These are phyloP conservation scores for Glebionis coronaria DNA, from an alignment of 129 eudicot species.

Conservation along the genomic window DNA sequence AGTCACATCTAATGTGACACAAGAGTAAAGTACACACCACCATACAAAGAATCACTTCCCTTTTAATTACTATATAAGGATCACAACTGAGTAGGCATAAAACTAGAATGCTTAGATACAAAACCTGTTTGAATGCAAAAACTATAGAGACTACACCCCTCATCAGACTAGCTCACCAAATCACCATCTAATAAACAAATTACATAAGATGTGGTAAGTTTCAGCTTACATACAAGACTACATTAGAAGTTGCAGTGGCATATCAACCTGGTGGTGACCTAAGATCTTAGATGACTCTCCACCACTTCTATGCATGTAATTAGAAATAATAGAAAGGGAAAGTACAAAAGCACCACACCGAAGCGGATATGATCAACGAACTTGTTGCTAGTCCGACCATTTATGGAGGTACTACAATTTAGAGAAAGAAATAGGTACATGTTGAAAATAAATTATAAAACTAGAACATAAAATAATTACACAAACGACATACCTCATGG, in stretches of 20 bases:
- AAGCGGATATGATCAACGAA: constrained; percentile 51
- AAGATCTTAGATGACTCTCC: constrained; percentile 50
- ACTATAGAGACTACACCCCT: constrained; percentile 94
- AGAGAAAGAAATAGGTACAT: too few species aligned
- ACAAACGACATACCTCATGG: too few species aligned
- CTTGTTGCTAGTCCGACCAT: too few species aligned
- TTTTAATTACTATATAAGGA: neutral
- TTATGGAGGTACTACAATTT: too few species aligned
- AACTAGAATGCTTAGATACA: neutral
- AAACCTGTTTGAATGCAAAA: constrained; percentile 88
- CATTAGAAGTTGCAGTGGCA: neutral
- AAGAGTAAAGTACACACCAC: constrained; percentile 60
- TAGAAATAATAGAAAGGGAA: constrained; percentile 71
- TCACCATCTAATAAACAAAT: constrained; percentile 44
- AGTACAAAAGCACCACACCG: constrained; percentile 89
- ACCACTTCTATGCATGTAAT: constrained; percentile 50
- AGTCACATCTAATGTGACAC: constrained; percentile 59
- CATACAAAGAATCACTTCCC: neutral
- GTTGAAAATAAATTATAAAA: too few species aligned
- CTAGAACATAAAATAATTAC: too few species aligned
- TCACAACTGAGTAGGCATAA: neutral
- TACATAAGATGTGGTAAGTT: neutral
- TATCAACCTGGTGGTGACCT: constrained; percentile 56
- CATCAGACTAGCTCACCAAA: constrained; percentile 99
- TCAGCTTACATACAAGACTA: neutral